phyloP scores from a whole-genome alignment of 208 protist species.

The Crithidia brevicula region DNA sequence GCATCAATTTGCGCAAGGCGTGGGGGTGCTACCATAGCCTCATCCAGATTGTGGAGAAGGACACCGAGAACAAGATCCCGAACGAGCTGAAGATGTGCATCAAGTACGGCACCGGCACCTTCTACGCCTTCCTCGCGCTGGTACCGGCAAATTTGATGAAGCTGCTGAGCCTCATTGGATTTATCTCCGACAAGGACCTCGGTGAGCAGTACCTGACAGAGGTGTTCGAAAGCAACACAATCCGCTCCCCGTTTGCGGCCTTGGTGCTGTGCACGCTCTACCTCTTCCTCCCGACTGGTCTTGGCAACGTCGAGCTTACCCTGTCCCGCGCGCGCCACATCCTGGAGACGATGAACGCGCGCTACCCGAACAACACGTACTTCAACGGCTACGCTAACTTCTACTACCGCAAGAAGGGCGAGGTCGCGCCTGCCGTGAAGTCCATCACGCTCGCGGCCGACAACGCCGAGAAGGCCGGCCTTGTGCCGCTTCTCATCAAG shows the following conservation, averaged over 20 bases:
- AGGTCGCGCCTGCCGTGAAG: conserved; percentile 70
- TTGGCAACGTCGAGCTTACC: conserved; percentile 79
- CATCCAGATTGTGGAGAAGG: conserved; percentile 71
- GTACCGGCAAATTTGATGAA: conserved; percentile 91
- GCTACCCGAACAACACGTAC: conserved; percentile 90
- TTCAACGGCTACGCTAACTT: conserved; percentile 93
- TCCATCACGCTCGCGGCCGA: conserved; percentile 72
- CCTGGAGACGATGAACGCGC: conserved; percentile 81
- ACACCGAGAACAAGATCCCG: conserved; percentile 76
- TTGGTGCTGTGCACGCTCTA: conserved; percentile 90
- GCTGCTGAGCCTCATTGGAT: conserved; percentile 89
- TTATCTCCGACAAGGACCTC: conserved; percentile 90
- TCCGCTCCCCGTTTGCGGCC: conserved; percentile 86
- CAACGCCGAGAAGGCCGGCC: conserved; percentile 75
- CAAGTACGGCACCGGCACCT: conserved; percentile 89
- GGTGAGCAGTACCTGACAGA: conserved; percentile 91
- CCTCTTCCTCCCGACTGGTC: conserved; percentile 89
- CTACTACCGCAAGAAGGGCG: conserved; percentile 88
- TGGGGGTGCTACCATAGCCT: conserved; percentile 87
- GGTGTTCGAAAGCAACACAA: conserved; percentile 88
- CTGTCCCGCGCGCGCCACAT: conserved; percentile 77
- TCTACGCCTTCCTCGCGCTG: conserved; percentile 90
- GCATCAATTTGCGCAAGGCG: conserved; percentile 88
- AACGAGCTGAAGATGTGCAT: conserved; percentile 87
- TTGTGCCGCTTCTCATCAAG: conserved; percentile 82